Conservation (phyloP, 441 rosid genomes). For the Populus hybrid region DNA sequence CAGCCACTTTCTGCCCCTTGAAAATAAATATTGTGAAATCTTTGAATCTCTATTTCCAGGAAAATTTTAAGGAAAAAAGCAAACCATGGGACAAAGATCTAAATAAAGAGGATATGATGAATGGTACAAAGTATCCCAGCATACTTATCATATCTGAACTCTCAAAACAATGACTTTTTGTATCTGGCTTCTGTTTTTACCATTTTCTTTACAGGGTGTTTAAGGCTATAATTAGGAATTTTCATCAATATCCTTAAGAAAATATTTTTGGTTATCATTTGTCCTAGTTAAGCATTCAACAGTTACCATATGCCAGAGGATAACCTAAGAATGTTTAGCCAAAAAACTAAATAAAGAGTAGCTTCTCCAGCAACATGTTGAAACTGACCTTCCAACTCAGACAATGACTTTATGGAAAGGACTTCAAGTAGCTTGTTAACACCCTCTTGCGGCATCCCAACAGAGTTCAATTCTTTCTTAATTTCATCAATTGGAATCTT, state of each 20-base stretch:
- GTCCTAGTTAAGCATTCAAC: not conserved
- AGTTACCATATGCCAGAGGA: conserved; percentile 5
- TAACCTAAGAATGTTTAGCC: not conserved
- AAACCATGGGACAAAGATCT: not conserved
- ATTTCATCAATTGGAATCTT: conserved; percentile 72
- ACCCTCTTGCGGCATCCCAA: conserved; percentile 65
- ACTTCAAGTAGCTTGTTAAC: conserved; percentile 64
- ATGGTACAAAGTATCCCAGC: not conserved
- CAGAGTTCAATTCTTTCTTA: conserved; percentile 57
- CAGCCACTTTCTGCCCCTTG: not conserved
- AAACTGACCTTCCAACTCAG: conserved; percentile 69
- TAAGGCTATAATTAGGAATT: not conserved
- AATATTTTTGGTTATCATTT: not conserved
- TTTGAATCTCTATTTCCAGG: not conserved
- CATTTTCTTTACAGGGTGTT: not conserved
- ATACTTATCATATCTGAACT: not conserved
- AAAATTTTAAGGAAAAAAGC: not conserved
- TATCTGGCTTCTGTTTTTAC: not conserved
- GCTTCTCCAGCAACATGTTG: conserved; percentile 7
- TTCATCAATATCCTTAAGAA: not conserved
- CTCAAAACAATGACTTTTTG: not conserved
- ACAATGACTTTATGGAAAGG: conserved; percentile 72
- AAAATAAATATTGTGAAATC: not conserved
- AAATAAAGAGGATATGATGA: not conserved
- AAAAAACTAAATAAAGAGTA: conserved; percentile 2